phyloP scores from a whole-genome alignment of 768 basidiomycete species.

The Pisolithus marmoratus region DNA sequence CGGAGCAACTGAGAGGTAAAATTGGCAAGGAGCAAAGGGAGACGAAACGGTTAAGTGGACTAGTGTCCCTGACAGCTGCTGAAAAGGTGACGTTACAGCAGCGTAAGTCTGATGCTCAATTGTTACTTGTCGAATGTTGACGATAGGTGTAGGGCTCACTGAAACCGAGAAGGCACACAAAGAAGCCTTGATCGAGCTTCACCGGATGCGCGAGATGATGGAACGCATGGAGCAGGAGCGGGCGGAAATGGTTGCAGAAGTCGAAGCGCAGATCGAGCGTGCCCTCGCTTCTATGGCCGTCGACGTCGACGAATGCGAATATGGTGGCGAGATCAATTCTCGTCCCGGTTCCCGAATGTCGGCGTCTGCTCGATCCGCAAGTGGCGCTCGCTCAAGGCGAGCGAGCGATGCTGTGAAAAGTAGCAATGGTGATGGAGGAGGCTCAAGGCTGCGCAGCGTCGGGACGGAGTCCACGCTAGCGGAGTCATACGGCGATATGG shows the following conservation, averaged over 20 bases:
- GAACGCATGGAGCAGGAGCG: constrained; percentile 85
- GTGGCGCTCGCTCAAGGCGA: constrained; percentile 50
- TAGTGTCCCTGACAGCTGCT: constrained; percentile 68
- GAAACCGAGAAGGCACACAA: constrained; percentile 81
- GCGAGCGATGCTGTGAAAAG: constrained; percentile 54
- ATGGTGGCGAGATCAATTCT: constrained; percentile 48
- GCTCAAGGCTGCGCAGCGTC: constrained; percentile 56
- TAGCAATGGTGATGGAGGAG: constrained; percentile 17
- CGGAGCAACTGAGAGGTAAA: constrained; percentile 76
- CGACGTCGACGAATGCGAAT: constrained; percentile 69
- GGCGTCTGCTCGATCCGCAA: constrained; percentile 38
- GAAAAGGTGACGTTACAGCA: constrained; percentile 76
- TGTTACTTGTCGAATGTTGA: constrained; percentile 3
- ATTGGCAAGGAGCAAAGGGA: constrained; percentile 90
- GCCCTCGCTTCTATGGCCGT: constrained; percentile 83
- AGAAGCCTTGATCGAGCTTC: constrained; percentile 75
- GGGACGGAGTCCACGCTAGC: constrained; percentile 79
- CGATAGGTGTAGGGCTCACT: constrained; percentile 52
- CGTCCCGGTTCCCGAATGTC: constrained; percentile 66
- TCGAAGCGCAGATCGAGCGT: constrained; percentile 86
- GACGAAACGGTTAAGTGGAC: constrained; percentile 76
- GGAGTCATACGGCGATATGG: constrained; percentile 48
- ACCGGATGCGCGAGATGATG: constrained; percentile 80
- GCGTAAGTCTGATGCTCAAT: constrained; percentile 44
- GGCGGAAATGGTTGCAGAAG: constrained; percentile 87